Percentiles rank a stretch among this genome's conserved stretches.
Conservation (phyloP, 2,329 filamentous ascomycete genomes). For the Aspergillus terreus region DNA sequence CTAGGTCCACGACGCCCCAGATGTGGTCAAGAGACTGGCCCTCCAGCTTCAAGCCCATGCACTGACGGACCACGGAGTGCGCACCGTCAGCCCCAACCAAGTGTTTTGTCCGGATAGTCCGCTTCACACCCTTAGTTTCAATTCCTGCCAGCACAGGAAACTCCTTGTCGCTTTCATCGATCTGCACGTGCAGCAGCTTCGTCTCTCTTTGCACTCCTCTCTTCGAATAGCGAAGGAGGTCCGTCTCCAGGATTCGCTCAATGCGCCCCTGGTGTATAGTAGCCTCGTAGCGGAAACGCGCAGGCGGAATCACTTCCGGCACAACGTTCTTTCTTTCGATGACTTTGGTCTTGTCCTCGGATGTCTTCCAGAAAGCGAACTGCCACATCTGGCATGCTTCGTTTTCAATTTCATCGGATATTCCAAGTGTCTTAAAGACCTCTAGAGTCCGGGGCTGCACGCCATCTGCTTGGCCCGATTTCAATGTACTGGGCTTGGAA, state of each 20-base stretch:
- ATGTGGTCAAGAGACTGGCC: constrained; percentile 68
- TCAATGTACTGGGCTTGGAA: constrained; percentile 31
- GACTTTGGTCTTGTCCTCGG: constrained; percentile 42
- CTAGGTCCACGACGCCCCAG: constrained; percentile 72
- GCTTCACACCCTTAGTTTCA: constrained; percentile 21
- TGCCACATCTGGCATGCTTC: constrained; percentile 47
- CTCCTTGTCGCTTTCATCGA: constrained; percentile 48
- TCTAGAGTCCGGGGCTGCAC: constrained; percentile 41
- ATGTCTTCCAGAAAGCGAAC: constrained; percentile 65
- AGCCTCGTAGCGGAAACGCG: constrained; percentile 66
- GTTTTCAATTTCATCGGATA: constrained; percentile 34
- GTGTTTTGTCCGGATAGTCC: constrained; percentile 61
- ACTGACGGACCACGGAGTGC: constrained; percentile 60
- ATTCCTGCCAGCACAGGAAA: constrained; percentile 30
- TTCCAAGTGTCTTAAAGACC: constrained; percentile 37
- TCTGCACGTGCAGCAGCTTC: constrained; percentile 59
- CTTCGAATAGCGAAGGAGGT: constrained; percentile 60
- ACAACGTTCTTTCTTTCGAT: constrained; percentile 58
- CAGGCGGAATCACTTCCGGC: constrained; percentile 56
- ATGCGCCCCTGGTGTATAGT: constrained; percentile 68
- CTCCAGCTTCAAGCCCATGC: constrained; percentile 48
- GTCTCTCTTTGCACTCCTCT: constrained; percentile 58
- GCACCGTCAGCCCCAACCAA: constrained; percentile 69
- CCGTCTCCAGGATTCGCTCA: constrained; percentile 64
- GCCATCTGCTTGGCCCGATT: constrained; percentile 41